Evolutionary conservation across 257 asterid genomes (phyloP).

Genomic region (Gentiana dahurica): DNA sequence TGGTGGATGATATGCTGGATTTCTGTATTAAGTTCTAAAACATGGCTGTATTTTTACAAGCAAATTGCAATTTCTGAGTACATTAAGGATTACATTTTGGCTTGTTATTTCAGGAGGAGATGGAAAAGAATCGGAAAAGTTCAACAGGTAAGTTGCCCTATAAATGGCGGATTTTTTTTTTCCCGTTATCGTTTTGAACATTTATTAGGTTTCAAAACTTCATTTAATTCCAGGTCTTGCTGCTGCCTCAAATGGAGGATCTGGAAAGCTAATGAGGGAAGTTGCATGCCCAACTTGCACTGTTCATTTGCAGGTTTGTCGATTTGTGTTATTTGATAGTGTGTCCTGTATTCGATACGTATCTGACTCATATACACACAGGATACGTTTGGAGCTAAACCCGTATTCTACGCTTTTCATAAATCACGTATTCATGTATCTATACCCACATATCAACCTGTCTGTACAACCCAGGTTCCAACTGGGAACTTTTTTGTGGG

Average conservation of each 20-base stretch:
- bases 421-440: too few relatives aligned
- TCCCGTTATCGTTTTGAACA: too few relatives aligned
- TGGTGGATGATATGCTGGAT: too few relatives aligned
- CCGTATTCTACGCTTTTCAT: too few relatives aligned
- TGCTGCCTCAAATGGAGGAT: constrained; percentile 15
- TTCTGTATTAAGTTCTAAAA: too few relatives aligned
- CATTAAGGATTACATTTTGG: not conserved
- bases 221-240: constrained; percentile 27
- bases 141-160: constrained; percentile 26
- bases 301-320: constrained; percentile 68
- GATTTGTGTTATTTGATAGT: not conserved
- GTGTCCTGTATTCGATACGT: too few relatives aligned
- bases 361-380: too few relatives aligned
- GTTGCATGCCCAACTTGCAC: constrained; percentile 93
- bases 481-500: too few relatives aligned
- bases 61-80: not conserved
- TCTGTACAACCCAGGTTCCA: too few relatives aligned
- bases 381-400: too few relatives aligned
- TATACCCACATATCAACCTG: too few relatives aligned
- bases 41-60: not conserved
- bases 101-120: constrained; percentile 51
- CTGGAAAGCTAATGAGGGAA: constrained; percentile 52
- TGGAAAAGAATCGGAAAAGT: constrained; percentile 68
- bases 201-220: not conserved
- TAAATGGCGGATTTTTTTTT: too few relatives aligned